Base-by-base conservation (phyloP, 2,329 filamentous ascomycete genomes). In the Septoria petroselini region DNA sequence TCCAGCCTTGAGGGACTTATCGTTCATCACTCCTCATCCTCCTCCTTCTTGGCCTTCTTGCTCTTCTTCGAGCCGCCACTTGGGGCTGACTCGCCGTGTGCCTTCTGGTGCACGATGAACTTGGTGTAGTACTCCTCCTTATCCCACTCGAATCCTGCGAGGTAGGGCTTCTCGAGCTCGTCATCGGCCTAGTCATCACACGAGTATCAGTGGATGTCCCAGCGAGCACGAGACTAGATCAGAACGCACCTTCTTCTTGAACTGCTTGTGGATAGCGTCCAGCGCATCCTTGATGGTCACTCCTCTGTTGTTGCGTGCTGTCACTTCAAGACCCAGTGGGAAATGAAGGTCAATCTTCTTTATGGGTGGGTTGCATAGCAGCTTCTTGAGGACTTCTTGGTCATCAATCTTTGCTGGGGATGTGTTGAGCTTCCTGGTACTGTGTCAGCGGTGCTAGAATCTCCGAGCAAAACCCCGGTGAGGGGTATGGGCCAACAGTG, bases 221-320 rank as follows among this genome's bases (percentile, higher is more conserved):
- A 6, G 11, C 19, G n/a, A 21, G 34, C 7, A 19, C 9, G 23
- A 38, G 23, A 14, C n/a, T 21, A 17, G 14, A 4, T 17, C 1
- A 14, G 42, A 12, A 37, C 70, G 82, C 62, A 91, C 91, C 81
- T 91, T 86, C 83, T 96, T 96, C 81, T 94, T 95, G 79, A 88
- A 95, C 62, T 87, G 82, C 78, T 95, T 96, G 79, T 95, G 79
- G 73, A 97, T 96, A 65, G 89, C 91, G 70, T 96, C 91, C 70
- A 95, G 70, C 51, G 90, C 90, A 72, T 97, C 91, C 78, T 96
- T 96, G 78, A 97, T 91, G 50, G 91, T 97, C 61, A 97, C 90
- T 49, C 91, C 91, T 72, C 91, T 91, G 63, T 91, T 76, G 73
- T 96, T 97, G 66, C 91, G 82, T 67, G 90, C 91, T 25, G 86